Evolutionary conservation across 148 eudicot species (phyloP).

Genomic region (Persicaria tinctoria): DNA sequence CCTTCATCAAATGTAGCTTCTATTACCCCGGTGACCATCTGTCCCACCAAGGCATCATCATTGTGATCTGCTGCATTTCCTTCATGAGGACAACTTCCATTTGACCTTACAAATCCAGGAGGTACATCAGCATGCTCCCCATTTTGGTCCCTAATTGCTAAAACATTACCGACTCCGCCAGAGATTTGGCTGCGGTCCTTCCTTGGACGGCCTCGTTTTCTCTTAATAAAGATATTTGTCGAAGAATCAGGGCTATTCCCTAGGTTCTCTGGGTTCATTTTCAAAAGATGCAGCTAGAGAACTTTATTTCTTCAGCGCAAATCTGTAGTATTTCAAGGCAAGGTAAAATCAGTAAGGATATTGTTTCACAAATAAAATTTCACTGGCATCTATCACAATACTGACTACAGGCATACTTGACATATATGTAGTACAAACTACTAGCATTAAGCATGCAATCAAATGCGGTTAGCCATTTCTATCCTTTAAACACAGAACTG

Average conservation of each 20-base stretch:
- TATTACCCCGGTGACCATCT: slow-evolving; percentile 32
- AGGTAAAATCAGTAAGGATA: not conserved
- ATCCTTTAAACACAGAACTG: not conserved
- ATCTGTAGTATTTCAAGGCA: slow-evolving; percentile 16
- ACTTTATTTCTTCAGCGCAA: not conserved
- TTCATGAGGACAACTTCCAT: slow-evolving; percentile 19
- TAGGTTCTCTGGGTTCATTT: slow-evolving; percentile 46
- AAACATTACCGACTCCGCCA: slow-evolving; percentile 8
- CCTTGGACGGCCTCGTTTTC: slow-evolving; percentile 88
- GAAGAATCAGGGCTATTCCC: slow-evolving; percentile 22
- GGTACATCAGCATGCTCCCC: not conserved
- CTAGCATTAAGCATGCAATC: not conserved
- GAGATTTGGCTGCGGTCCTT: slow-evolving; percentile 50
- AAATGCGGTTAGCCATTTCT: not conserved
- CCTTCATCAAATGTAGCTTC: slow-evolving; percentile 40
- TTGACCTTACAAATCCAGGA: slow-evolving; percentile 28
- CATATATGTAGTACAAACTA: not conserved
- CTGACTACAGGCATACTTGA: not conserved
- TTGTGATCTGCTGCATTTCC: slow-evolving; percentile 11
- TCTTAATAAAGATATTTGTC: slow-evolving; percentile 35
- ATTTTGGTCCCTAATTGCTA: slow-evolving; percentile 11
- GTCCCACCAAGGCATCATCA: slow-evolving; percentile 27
- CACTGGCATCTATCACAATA: too few species aligned
- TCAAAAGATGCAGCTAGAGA: slow-evolving; percentile 14
- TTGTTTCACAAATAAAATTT: not conserved